Percentiles rank a stretch among this genome's conserved stretches.
Conservation (phyloP, 1,139 yeast species). For the Kodamaea anthophila region DNA sequence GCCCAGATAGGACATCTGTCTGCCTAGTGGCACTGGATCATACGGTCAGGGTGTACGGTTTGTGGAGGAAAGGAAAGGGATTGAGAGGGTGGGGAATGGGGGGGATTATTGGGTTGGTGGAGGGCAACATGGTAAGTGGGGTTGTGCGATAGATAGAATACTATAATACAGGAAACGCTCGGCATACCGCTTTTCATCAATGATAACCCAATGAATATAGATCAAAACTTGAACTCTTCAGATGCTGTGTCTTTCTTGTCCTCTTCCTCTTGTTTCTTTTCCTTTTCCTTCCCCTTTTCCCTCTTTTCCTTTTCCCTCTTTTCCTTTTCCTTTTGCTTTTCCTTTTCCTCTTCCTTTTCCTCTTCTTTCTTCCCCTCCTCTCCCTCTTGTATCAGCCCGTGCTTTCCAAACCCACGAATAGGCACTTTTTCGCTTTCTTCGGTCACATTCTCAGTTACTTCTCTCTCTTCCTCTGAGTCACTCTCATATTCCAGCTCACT, state of each 20-base stretch:
- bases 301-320: too few species aligned
- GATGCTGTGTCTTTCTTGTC: too few species aligned
- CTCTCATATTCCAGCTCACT: conserved; percentile 30
- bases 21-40: conserved; percentile 76
- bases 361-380: not conserved
- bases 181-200: too few species aligned
- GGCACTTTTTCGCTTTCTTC: not conserved
- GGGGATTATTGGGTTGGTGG: conserved; percentile 48
- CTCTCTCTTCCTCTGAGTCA: conserved; percentile 24
- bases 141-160: conserved; percentile 1
- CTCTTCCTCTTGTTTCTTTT: too few species aligned
- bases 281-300: too few species aligned
- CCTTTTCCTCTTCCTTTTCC: not conserved
- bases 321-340: conserved; percentile 1
- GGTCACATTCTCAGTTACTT: conserved; percentile 7
- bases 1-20: conserved; percentile 56
- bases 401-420: too few species aligned
- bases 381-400: too few species aligned
- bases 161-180: too few species aligned
- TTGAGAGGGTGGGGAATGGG: conserved; percentile 7
- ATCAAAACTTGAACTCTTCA: too few species aligned
- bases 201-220: too few species aligned
- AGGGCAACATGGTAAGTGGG: conserved; percentile 15
- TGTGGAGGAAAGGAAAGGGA: conserved; percentile 45
- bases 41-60: conserved; percentile 62